Evolutionary conservation across 768 basidiomycete genomes (phyloP), one percentile per base, ranked within the genome.

Genomic region (Tricholoma hemisulphureum): DNA sequence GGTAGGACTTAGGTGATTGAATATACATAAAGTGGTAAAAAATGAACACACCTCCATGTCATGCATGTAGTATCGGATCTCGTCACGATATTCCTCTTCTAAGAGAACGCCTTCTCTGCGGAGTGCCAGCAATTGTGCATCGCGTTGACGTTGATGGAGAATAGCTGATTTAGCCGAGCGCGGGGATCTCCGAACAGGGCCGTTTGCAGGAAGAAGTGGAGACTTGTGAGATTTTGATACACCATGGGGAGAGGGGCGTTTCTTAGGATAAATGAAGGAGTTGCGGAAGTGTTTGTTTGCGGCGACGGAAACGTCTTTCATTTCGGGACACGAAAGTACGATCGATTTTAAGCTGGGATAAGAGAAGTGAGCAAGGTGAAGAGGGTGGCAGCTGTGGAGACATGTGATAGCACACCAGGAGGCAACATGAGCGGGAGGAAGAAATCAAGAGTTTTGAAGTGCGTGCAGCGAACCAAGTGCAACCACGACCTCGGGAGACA

Each of bases 71-170:
- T 79, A 82, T 57, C 86, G 82, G 57, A 98, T 95, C 68, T 99
- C 97, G 50, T 94, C 91, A 35, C 87, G 84, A 69, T 99, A 98
- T 73, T 98, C 96, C 69, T 94, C 93, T 76, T 98, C 97, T 63
- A 95, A 80, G 58, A 94, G 81, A 55, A 89, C 81, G 46, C 88
- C 86, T 64, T 91, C 86, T 63, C 83, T 77, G 43, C 89, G 84
- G 65, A 87, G 78, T 34, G 86, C 89, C 58, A 78, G 77, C 43
- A 87, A 83, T 68, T 88, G 88, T 14, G 80, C 81, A 59, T 88
- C 83, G 51, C 88, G 84, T 67, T 87, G 87, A 58, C 83, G 83
- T 67, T 88, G 88, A 53, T 83, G 82, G 24, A 83, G 64, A 26
- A 83, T 71, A 58, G 84, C 80, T 48, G 80, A 71, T 71, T 85